Evolutionary conservation across 2,329 filamentous ascomycete species (phyloP).

Genomic region (Colletotrichum graminicola): DNA sequence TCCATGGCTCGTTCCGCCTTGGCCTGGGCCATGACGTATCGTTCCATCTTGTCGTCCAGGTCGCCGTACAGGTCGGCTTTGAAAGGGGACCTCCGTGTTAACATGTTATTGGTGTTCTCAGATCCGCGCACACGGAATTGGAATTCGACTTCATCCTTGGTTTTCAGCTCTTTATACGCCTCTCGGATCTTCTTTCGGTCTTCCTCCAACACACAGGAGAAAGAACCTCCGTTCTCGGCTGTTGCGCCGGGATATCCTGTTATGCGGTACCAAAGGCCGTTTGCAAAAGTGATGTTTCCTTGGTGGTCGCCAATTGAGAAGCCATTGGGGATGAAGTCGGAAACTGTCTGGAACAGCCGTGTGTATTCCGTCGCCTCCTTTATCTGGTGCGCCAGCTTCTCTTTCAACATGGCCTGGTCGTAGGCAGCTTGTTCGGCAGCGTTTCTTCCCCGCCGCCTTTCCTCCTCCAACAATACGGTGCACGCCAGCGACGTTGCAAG

Average conservation of each 20-base stretch:
- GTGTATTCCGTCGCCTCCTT: slow-evolving; percentile 66
- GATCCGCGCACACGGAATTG: slow-evolving; percentile 59
- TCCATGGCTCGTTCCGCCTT: slow-evolving; percentile 60
- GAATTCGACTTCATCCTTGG: slow-evolving; percentile 56
- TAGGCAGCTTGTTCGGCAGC: slow-evolving; percentile 73
- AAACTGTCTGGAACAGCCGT: slow-evolving; percentile 76
- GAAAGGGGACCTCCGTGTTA: slow-evolving; percentile 37
- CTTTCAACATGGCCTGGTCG: slow-evolving; percentile 74
- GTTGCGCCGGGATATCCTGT: slow-evolving; percentile 57
- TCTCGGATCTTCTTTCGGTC: slow-evolving; percentile 57
- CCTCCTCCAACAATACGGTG: slow-evolving; percentile 78
- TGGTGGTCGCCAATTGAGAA: slow-evolving; percentile 77
- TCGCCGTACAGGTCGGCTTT: slow-evolving; percentile 46
- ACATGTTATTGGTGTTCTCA: slow-evolving; percentile 25
- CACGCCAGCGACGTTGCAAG: slow-evolving; percentile 77
- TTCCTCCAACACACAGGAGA: slow-evolving; percentile 61
- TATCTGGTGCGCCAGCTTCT: slow-evolving; percentile 71
- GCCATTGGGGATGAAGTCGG: slow-evolving; percentile 79
- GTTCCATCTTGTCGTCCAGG: slow-evolving; percentile 51
- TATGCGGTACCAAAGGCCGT: slow-evolving; percentile 73
- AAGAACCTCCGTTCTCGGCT: slow-evolving; percentile 52
- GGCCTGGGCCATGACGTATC: slow-evolving; percentile 61
- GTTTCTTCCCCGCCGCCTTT: slow-evolving; percentile 68
- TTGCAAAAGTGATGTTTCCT: slow-evolving; percentile 77
- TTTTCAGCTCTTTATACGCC: slow-evolving; percentile 57